These are phyloP conservation scores for Pichia exigua DNA, from an alignment of 805 yeast genomes.

Conservation along the genomic window DNA sequence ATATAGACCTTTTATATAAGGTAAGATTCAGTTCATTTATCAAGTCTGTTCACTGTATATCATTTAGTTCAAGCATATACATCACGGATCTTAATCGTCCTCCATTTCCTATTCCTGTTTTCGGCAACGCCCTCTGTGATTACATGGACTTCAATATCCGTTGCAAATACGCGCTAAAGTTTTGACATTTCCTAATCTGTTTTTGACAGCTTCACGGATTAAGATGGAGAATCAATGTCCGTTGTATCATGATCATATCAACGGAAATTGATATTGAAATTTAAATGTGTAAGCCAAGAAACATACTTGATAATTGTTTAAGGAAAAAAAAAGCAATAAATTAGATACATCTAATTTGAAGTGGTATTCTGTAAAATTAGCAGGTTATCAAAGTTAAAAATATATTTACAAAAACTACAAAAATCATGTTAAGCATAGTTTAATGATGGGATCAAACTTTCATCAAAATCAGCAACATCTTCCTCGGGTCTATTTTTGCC, in stretches of 20 bases:
- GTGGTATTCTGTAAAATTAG: no score
- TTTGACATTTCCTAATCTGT: background rate
- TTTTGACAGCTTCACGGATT: background rate
- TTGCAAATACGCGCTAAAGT: background rate
- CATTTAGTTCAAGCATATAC: no score
- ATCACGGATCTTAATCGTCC: background rate
- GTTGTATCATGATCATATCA: background rate
- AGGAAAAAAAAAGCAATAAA: no score
- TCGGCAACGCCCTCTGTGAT: background rate
- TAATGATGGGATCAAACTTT: constrained; percentile 3
- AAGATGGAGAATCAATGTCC: background rate
- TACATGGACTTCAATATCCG: background rate
- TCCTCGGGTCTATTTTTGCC: background rate
- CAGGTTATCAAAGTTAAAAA: no score
- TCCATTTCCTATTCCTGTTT: background rate
- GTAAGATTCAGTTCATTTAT: no score
- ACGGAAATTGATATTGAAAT: background rate
- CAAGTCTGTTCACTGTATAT: no score
- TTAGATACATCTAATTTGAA: no score
- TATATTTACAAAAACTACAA: background rate
- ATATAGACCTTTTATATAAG: no score
- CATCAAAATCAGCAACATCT: constrained; percentile 2
- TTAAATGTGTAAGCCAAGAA: no score
- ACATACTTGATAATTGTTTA: background rate
- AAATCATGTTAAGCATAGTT: background rate